Evolutionary conservation across 2,329 filamentous ascomycete species (phyloP), one percentile per base, ranked within the genome.

Genomic region (Sporothrix euskadiensis): DNA sequence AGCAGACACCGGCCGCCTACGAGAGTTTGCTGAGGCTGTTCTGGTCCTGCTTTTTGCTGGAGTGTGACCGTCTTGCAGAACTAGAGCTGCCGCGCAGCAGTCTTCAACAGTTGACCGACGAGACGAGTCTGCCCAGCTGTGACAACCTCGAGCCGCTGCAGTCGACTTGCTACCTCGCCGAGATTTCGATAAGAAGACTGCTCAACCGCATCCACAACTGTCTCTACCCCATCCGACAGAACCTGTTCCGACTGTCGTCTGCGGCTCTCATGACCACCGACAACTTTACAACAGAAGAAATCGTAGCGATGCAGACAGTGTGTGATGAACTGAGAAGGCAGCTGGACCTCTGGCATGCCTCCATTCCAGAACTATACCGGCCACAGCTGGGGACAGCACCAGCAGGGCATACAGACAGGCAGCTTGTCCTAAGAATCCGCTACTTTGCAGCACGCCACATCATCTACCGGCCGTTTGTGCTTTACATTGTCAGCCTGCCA

Each of bases 141-240:
- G 73, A 76, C 79, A 14, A 78, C 75, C 9, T 71, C 74, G 8
- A 75, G 77, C 70, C 70, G 0, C 57, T 71, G 75, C 76, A 77
- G 32, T 78, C 78, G 0, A 80, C 78, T 0, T 77, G 76, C 70
- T 81, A 80, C 57, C 77, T 81, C 3, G 80, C 80, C 3, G 80
- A 81, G 59, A 81, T 80, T 16, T 79, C 79, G 0, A 78, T 81
- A 30, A 77, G 80, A 3, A 74, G 80, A 1, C 74, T 81, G 8
- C 77, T 81, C 5, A 81, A 81, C 68, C 78, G 80, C n/a, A 78
- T 80, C 22, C 79, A 81, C 69, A 79, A 79, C 71, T 79, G 79
- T 1, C 75, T 81, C 3, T 81, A 80, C 49, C 78, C 79, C 5
- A 71, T 75, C 14, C 78, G 79, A 61, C 75, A 77, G 30, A 73